Conservation (phyloP, 306 rosid genomes). For the Mimosa bimucronata region DNA sequence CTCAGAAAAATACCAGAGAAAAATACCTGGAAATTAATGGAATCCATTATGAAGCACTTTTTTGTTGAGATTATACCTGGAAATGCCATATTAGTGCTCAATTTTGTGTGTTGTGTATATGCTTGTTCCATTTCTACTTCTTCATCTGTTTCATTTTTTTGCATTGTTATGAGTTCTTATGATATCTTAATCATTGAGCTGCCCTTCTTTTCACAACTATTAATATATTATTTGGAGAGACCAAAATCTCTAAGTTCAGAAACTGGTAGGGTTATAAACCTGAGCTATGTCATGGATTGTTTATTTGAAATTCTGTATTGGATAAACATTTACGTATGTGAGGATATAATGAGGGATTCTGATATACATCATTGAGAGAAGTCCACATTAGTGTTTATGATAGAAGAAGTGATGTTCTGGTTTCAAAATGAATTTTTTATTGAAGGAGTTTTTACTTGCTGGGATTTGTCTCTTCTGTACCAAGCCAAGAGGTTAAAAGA, state of each 20-base stretch:
- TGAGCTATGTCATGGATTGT: neutral
- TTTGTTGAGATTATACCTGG: neutral
- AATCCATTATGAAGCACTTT: neutral
- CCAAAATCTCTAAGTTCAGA: slow-evolving; percentile 3
- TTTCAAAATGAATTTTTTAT: neutral
- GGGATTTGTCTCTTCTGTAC: neutral
- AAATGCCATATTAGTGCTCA: neutral
- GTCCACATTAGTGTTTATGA: slow-evolving; percentile 11
- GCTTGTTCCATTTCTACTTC: no score
- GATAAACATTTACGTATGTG: neutral
- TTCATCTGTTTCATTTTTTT: no score
- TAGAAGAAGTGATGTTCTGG: neutral
- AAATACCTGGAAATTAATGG: no score
- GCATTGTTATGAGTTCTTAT: slow-evolving; percentile 5
- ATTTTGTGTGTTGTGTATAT: no score
- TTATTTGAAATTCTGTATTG: slow-evolving; percentile 19
- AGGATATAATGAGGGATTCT: neutral
- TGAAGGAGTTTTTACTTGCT: neutral
- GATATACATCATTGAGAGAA: slow-evolving; percentile 6
- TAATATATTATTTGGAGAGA: neutral
- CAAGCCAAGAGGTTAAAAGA: slow-evolving; percentile 2
- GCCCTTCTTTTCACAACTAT: neutral
- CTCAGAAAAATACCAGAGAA: no score
- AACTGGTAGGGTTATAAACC: neutral
- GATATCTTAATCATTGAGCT: neutral